These are phyloP conservation scores for Ulvella scutata DNA, from an alignment of 139 green algal genomes.

Conservation along the genomic window DNA sequence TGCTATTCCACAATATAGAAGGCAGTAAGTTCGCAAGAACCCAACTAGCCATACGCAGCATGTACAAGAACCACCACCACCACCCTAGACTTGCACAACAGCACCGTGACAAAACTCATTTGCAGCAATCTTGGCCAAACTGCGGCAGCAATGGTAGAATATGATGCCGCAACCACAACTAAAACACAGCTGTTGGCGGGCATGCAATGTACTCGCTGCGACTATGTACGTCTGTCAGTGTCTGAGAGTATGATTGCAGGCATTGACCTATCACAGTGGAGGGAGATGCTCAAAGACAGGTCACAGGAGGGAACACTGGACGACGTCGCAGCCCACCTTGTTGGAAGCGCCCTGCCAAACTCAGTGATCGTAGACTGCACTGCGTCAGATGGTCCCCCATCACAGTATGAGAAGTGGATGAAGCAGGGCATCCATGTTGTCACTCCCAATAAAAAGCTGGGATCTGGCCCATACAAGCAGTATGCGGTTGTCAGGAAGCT, in stretches of 20 bases:
- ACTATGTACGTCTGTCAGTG: too few relatives aligned
- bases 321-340: constrained; percentile 48
- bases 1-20: too few relatives aligned
- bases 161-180: too few relatives aligned
- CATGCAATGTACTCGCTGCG: too few relatives aligned
- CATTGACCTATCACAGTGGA: constrained; percentile 70
- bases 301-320: constrained; percentile 29
- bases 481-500: constrained; percentile 67
- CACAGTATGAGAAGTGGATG: constrained; percentile 78
- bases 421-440: constrained; percentile 71
- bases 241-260: constrained; percentile 4
- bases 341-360: constrained; percentile 74
- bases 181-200: too few relatives aligned
- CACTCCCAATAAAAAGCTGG: constrained; percentile 96
- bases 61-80: too few relatives aligned
- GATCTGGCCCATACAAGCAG: constrained; percentile 54
- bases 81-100: too few relatives aligned
- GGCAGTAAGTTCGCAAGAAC: too few relatives aligned
- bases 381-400: constrained; percentile 47
- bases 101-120: too few relatives aligned
- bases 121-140: too few relatives aligned
- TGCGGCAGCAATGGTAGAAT: too few relatives aligned
- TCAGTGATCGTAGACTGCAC: constrained; percentile 88
- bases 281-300: constrained; percentile 28
- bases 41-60: too few relatives aligned